Base-by-base conservation (phyloP, 176 grass and related monocot species). In the Themeda triandra region DNA sequence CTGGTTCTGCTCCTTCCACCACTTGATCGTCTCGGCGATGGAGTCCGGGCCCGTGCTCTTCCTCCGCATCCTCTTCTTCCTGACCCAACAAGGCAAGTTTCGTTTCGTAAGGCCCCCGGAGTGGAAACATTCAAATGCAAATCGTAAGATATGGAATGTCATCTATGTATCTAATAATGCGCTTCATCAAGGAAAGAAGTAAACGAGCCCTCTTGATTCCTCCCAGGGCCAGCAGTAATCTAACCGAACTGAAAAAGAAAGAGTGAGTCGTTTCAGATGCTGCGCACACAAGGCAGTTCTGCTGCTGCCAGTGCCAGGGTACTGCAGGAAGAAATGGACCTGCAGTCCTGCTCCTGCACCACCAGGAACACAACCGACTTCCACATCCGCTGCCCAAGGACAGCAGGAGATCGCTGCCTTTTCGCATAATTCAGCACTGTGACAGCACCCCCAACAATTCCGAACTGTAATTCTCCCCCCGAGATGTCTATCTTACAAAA, bases 1-100 rank as follows among this genome's bases (percentile, higher is more conserved):
- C 69, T 86, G 45, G 60, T 93, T 98, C n/a, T 87, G 87, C 73
- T 95, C 91, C 65, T 87, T 94, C 96, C 96, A 99, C 82, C 85
- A 17, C 66, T 90, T 87, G 54, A 99, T 90, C 24, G 90, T 99
- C 71, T 93, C 91, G 18, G 81, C 65, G 36, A 99, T 84, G 24
- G 96, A 91, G 62, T 92, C 77, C 5, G 91, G 87, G 5, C 96
- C 96, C n/a, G 81, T 84, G 66, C 53, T 86, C 28, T 82, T 79
- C 87, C 93, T 94, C 10, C 93, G 86, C 71, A 75, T 73, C 60
- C 91, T 99, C 87, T 94, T 99, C 85, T 83, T 94, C 89, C 91
- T 97, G 81, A 53, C 21, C 42, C 72, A 84, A 75, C 39, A 84
- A 63, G 51, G 85, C 18, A 87, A 63, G 60, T 62, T 39, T 54